Conservation (phyloP, 164 flowering plant species). For the Taxillus chinensis region DNA sequence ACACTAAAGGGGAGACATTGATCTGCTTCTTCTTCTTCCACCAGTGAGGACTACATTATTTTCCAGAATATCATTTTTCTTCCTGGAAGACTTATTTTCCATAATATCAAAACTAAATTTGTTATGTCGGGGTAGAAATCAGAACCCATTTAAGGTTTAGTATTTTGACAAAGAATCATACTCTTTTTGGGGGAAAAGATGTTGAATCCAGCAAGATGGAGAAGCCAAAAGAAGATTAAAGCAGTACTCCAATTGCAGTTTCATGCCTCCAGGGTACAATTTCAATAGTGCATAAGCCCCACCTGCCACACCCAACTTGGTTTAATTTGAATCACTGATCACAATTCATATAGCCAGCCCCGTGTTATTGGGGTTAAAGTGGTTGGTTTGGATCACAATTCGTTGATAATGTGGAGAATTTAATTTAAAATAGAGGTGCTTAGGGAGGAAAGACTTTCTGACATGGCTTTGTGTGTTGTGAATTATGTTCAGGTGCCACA, state of each 20-base stretch:
- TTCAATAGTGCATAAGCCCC: not conserved
- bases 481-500: conserved; percentile 27
- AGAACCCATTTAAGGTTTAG: too few relatives aligned
- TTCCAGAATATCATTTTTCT: too few relatives aligned
- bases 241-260: not conserved
- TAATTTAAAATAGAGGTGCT: not conserved
- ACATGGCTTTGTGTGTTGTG: conserved; percentile 11
- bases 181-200: not conserved
- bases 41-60: too few relatives aligned
- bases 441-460: not conserved
- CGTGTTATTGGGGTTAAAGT: not conserved
- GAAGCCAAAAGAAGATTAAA: conserved; percentile 1
- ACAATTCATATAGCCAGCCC: not conserved
- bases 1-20: too few relatives aligned
- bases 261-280: not conserved
- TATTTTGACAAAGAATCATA: too few relatives aligned
- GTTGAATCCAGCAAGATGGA: not conserved
- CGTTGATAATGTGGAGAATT: not conserved
- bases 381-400: not conserved
- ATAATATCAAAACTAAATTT: too few relatives aligned
- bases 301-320: not conserved
- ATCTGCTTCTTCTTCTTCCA: too few relatives aligned
- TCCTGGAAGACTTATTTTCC: too few relatives aligned
- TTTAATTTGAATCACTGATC: not conserved
- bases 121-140: too few relatives aligned